Evolutionary conservation across 495 filamentous ascomycete species (phyloP).

Genomic region (Penicillium arizonense): DNA sequence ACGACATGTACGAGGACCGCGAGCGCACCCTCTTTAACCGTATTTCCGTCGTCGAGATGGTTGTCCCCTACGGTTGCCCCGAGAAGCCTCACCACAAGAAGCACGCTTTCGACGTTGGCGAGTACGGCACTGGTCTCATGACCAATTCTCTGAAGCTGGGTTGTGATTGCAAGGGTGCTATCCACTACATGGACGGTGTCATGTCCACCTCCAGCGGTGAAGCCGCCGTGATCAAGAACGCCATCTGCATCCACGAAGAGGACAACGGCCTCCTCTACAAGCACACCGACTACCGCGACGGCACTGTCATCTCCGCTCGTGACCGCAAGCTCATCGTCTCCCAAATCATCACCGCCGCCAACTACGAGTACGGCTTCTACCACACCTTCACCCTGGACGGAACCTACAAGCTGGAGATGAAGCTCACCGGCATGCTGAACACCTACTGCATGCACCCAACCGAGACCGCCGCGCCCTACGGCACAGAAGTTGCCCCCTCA

Average conservation of each 20-base stretch:
- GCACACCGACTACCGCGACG: conserved; percentile 78
- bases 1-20: conserved; percentile 80
- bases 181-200: conserved; percentile 67
- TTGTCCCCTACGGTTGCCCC: conserved; percentile 74
- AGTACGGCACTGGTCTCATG: conserved; percentile 70
- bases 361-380: conserved; percentile 63
- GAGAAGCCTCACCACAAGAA: conserved; percentile 73
- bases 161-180: conserved; percentile 71
- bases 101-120: conserved; percentile 76
- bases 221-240: conserved; percentile 62
- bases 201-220: conserved; percentile 57
- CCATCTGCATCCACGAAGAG: conserved; percentile 77
- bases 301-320: conserved; percentile 62
- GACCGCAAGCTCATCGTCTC: conserved; percentile 70
- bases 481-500: conserved; percentile 45
- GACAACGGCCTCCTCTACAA: conserved; percentile 77
- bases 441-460: conserved; percentile 45
- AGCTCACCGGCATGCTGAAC: conserved; percentile 71
- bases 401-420: conserved; percentile 47
- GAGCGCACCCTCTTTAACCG: conserved; percentile 73
- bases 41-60: conserved; percentile 71
- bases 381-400: conserved; percentile 52
- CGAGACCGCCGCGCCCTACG: conserved; percentile 47
- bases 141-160: conserved; percentile 73
- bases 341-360: conserved; percentile 60